These are phyloP conservation scores for Achlya hypogyna DNA, from an alignment of 352 stramenopile genomes.

Conservation along the genomic window DNA sequence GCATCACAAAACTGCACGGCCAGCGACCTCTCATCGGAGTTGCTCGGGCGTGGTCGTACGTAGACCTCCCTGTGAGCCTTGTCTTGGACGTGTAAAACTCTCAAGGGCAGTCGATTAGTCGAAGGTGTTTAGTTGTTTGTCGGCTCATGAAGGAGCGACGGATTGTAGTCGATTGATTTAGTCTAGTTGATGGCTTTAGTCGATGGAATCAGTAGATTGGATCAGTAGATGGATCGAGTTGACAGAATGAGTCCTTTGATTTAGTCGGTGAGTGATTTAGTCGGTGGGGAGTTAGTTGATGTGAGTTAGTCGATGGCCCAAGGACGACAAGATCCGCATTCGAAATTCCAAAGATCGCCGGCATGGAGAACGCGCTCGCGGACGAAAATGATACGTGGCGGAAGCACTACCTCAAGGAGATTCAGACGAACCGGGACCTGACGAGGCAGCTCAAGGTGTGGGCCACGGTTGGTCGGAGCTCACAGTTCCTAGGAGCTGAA, in stretches of 20 bases:
- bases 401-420: constrained; percentile 14
- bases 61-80: too few species aligned
- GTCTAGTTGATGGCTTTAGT: too few species aligned
- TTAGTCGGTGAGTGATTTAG: too few species aligned
- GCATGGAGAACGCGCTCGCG: constrained; percentile 14
- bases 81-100: too few species aligned
- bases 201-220: too few species aligned
- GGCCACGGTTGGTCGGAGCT: not conserved
- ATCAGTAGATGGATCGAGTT: too few species aligned
- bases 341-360: not conserved
- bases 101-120: too few species aligned
- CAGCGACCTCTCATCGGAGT: not conserved
- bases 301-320: not conserved
- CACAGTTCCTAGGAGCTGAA: not conserved
- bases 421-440: not conserved
- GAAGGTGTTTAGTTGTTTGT: too few species aligned
- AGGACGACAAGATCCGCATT: not conserved
- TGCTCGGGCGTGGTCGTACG: too few species aligned
- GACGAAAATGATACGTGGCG: constrained; percentile 9
- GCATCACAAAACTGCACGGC: not conserved
- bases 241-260: too few species aligned
- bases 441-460: not conserved
- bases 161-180: too few species aligned
- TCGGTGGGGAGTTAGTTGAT: not conserved
- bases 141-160: too few species aligned